These are phyloP conservation scores for Epichloe uncinata DNA, from an alignment of 2,329 filamentous ascomycete genomes.

Conservation along the genomic window DNA sequence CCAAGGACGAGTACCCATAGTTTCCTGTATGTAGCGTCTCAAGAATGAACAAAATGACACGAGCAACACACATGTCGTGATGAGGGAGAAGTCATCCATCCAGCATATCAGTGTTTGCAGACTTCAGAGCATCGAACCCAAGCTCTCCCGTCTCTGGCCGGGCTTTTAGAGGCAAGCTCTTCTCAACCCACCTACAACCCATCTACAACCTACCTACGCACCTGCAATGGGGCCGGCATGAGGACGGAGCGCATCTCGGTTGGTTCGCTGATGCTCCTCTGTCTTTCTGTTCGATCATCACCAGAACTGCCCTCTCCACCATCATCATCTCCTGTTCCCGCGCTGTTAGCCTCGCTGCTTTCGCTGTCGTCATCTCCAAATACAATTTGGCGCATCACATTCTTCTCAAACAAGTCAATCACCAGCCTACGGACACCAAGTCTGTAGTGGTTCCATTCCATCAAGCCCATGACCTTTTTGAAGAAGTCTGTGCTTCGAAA, in stretches of 20 bases:
- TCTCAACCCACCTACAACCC: too few species aligned
- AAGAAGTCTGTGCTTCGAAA: conserved; percentile 72
- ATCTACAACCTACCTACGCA: conserved; percentile 20
- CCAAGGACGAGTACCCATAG: not conserved
- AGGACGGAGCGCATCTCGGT: conserved; percentile 20
- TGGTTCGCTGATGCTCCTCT: conserved; percentile 38
- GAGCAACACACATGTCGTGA: not conserved
- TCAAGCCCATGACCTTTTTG: conserved; percentile 67
- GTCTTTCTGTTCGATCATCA: conserved; percentile 43
- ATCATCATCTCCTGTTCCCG: conserved; percentile 36
- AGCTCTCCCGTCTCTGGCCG: not conserved
- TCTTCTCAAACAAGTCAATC: conserved; percentile 87
- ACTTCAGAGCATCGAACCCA: not conserved
- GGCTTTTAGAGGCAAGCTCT: not conserved
- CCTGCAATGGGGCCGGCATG: conserved; percentile 20
- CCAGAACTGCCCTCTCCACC: conserved; percentile 36
- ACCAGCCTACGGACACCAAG: conserved; percentile 79
- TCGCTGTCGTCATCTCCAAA: conserved; percentile 58
- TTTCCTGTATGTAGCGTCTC: not conserved
- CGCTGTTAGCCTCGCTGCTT: conserved; percentile 45
- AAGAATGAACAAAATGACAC: not conserved
- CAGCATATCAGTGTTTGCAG: not conserved
- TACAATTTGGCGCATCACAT: conserved; percentile 71
- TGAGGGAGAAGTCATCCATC: not conserved
- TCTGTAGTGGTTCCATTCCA: conserved; percentile 83